phyloP scores from a whole-genome alignment of 768 basidiomycete species.

The Tremella mesenterica region DNA sequence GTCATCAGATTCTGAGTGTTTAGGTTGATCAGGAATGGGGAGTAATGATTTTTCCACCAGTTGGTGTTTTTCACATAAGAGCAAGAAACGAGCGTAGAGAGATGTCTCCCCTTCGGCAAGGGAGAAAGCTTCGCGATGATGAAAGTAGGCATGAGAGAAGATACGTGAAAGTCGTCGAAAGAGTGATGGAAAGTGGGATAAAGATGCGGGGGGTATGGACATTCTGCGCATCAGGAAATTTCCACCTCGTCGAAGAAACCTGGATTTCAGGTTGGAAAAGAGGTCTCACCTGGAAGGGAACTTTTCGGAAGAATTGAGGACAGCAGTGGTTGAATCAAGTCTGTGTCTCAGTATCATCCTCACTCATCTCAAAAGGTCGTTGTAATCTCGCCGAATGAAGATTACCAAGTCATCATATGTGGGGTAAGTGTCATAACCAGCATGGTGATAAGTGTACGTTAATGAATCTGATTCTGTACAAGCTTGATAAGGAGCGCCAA shows the following conservation, averaged over 20 bases:
- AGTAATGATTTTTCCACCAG: constrained; percentile 76
- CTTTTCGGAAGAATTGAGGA: constrained; percentile 78
- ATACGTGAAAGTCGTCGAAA: constrained; percentile 86
- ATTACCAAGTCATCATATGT: too few species aligned
- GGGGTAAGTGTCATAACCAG: too few species aligned
- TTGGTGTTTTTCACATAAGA: constrained; percentile 67
- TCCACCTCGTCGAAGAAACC: background rate
- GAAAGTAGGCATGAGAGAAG: constrained; percentile 93
- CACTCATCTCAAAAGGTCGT: background rate
- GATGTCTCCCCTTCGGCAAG: constrained; percentile 62
- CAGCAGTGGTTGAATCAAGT: constrained; percentile 81
- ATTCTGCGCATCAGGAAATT: constrained; percentile 50
- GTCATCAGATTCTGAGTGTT: constrained; percentile 9
- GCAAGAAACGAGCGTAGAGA: constrained; percentile 80
- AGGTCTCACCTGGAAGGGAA: constrained; percentile 75
- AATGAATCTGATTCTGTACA: too few species aligned
- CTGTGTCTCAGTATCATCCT: constrained; percentile 70
- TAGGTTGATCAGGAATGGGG: constrained; percentile 45
- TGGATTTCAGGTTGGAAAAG: background rate
- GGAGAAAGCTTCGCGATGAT: constrained; percentile 83
- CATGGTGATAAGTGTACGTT: too few species aligned
- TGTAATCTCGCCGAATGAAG: background rate
- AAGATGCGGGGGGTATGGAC: constrained; percentile 67
- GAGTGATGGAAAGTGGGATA: constrained; percentile 80
- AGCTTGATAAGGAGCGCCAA: too few species aligned